Conservation (phyloP, 257 asterid species). For the Nicotiana sylvestris region DNA sequence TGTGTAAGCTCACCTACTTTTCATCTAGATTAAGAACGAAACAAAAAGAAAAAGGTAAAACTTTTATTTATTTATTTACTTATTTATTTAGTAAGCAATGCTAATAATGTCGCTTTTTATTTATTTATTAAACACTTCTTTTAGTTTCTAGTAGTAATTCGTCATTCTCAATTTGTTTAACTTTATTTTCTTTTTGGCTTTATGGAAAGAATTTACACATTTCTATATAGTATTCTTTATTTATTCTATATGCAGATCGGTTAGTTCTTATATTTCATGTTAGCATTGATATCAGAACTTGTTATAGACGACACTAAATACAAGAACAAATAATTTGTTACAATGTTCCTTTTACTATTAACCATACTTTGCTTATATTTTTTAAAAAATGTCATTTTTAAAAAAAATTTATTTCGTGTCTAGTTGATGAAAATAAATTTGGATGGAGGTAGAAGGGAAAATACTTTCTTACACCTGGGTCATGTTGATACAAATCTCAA, state of each 20-base stretch:
- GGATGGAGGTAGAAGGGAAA: too few relatives aligned
- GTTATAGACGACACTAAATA: too few relatives aligned
- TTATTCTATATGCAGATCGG: too few relatives aligned
- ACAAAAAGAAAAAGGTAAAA: not conserved
- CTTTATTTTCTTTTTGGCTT: too few relatives aligned
- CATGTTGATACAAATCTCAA: too few relatives aligned
- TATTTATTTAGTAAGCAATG: not conserved
- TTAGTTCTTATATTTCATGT: too few relatives aligned
- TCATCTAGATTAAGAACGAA: not conserved
- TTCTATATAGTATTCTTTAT: too few relatives aligned
- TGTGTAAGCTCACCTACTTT: not conserved
- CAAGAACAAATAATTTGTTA: not conserved
- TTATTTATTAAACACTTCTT: not conserved
- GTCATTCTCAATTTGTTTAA: not conserved
- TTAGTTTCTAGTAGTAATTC: not conserved
- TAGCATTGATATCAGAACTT: too few relatives aligned
- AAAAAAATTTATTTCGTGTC: too few relatives aligned
- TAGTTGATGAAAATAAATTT: not conserved
- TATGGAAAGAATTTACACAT: too few relatives aligned
- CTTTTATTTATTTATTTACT: not conserved
- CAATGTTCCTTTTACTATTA: not conserved
- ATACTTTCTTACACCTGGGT: too few relatives aligned
- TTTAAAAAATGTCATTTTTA: too few relatives aligned
- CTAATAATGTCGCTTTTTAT: not conserved
- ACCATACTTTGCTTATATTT: not conserved